Evolutionary conservation across 129 eudicot species (phyloP), one percentile per base, ranked within the genome.

Genomic region (Kitagawia praeruptora): DNA sequence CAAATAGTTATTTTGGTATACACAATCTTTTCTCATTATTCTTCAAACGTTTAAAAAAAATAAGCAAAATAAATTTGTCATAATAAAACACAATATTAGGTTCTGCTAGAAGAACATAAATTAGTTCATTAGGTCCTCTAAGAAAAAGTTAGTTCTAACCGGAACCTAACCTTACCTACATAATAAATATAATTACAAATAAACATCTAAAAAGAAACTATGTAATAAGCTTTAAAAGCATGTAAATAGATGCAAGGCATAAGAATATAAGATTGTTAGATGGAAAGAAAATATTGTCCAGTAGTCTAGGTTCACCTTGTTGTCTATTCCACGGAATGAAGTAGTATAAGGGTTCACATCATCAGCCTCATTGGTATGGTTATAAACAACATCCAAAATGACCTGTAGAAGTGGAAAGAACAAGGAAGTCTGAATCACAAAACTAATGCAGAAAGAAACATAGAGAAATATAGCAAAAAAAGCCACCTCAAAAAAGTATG

Each of bases 291-390:
- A 74, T 44, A 74, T 25, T 63, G 7, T 51, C 56, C 14, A 64
- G 39, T 4, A 47, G 40, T 70, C 49, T 37, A 28, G 42, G 46
- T 19, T 81, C 79, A 95, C 99, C 99, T 92, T 95, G 91, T 95
- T 92, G 84, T 95, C 99, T 87, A 95, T 95, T 82, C 97, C 99
- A 75, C 99, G 96, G 74, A 95, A 95, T 81, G 99, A 92, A 47
- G 97, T 95, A 58, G 96, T 89, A 75, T 95, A 95, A 8, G 97
- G 97, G 77, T 92, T 37, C 39, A 81, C 77, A 82, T 95, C 99
- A 87, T 95, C 99, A 81, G 99, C 96, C 84, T 95, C 99, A 80
- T 95, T 95, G 63, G 99, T 95, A 83, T 95, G 99, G 81, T 95
- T 95, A 77, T 95, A 95, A 42, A 95, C 99, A 81, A 95, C 99